A percentile compares a stretch with the other conserved stretches of the same genome.
These are phyloP conservation scores for Rosa hybrid DNA, from an alignment of 331 rosid genomes.

Conservation along the genomic window DNA sequence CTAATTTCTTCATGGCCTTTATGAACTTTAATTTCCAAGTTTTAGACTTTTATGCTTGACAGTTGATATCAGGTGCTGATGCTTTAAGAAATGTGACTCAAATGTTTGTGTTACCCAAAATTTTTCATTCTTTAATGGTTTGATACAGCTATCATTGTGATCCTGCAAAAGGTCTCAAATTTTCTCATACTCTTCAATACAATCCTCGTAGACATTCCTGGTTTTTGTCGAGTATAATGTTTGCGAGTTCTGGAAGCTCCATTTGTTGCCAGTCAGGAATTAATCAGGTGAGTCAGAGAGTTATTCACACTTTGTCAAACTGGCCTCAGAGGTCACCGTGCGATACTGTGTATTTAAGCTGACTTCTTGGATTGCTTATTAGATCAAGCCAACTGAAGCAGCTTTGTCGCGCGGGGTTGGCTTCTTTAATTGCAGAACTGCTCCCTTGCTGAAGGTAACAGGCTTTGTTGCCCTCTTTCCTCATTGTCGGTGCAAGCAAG, in stretches of 20 bases:
- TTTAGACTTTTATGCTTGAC: background rate
- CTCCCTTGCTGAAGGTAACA: conserved; percentile 29
- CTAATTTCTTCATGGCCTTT: background rate
- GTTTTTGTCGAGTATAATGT: background rate
- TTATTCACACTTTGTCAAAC: background rate
- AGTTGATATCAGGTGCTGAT: background rate
- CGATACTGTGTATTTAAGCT: background rate
- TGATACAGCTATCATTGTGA: background rate
- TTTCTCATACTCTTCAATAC: background rate
- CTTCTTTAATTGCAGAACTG: conserved; percentile 21
- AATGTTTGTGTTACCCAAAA: background rate
- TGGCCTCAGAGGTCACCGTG: background rate
- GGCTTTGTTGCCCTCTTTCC: conserved; percentile 10
- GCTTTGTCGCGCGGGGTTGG: conserved; percentile 17
- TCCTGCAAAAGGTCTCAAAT: background rate
- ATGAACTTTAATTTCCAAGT: background rate
- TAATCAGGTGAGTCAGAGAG: conserved; percentile 25
- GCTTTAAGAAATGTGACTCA: background rate
- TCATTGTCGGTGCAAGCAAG: conserved; percentile 19
- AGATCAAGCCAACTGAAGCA: conserved; percentile 23
- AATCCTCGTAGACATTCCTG: background rate
- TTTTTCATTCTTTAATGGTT: background rate
- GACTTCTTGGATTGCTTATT: background rate
- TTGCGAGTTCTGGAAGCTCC: conserved; percentile 19
- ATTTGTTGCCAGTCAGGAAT: conserved; percentile 14